These are phyloP conservation scores for Fonsecaea erecta DNA, from an alignment of 2,329 filamentous ascomycete species.

Conservation along the genomic window DNA sequence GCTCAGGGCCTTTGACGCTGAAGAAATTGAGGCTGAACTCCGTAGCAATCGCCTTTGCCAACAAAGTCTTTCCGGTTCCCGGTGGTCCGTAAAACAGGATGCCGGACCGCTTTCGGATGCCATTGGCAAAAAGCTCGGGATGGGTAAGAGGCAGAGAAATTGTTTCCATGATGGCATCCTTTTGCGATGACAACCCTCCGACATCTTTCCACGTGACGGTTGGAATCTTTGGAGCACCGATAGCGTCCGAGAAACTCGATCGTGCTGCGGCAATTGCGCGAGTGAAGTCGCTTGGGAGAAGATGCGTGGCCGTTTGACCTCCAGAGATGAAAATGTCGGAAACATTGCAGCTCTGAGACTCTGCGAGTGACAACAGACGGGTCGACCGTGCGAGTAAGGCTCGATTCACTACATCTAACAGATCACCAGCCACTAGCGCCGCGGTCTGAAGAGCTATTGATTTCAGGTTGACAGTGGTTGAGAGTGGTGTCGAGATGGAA, in stretches of 20 bases:
- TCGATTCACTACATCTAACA: slow-evolving; percentile 92
- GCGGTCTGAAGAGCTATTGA: slow-evolving; percentile 93
- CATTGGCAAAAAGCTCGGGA: slow-evolving; percentile 92
- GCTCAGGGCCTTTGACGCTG: slow-evolving; percentile 86
- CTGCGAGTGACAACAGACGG: slow-evolving; percentile 74
- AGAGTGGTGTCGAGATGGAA: slow-evolving; percentile 74
- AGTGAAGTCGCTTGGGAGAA: slow-evolving; percentile 85
- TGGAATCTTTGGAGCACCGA: slow-evolving; percentile 96
- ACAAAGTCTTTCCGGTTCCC: slow-evolving; percentile 87
- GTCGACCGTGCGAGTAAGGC: slow-evolving; percentile 76
- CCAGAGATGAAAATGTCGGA: slow-evolving; percentile 84
- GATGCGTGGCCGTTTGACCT: slow-evolving; percentile 74
- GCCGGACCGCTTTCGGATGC: slow-evolving; percentile 96
- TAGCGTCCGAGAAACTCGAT: slow-evolving; percentile 97
- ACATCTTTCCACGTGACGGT: slow-evolving; percentile 97
- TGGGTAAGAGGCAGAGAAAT: slow-evolving; percentile 91
- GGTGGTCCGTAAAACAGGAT: slow-evolving; percentile 92
- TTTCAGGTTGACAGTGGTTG: slow-evolving; percentile 80
- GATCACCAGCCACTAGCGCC: slow-evolving; percentile 88
- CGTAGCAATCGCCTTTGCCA: slow-evolving; percentile 90
- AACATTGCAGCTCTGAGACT: slow-evolving; percentile 35
- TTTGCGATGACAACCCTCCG: slow-evolving; percentile 88
- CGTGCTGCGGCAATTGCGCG: slow-evolving; percentile 91
- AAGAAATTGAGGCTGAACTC: slow-evolving; percentile 96
- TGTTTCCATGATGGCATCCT: slow-evolving; percentile 95